Base-by-base conservation (phyloP, 768 basidiomycete species). In the Naganishia onofrii region DNA sequence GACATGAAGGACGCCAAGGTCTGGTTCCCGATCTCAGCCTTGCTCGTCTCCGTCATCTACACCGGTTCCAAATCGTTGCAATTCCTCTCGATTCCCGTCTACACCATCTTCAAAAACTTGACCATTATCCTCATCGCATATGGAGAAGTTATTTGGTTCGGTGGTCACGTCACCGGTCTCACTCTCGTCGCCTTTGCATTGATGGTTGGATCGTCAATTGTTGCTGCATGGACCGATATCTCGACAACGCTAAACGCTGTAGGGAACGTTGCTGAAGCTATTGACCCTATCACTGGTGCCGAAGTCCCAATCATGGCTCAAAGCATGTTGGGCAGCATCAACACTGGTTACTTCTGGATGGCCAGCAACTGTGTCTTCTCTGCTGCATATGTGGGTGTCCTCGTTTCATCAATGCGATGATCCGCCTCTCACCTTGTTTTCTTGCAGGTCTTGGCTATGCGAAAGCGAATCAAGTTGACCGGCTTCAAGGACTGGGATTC, bases 61-160 rank as follows among this genome's bases (percentile, higher is more conserved):
- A 97, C 96, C 0, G 96, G 96, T 3, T 93, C 92, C 28, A 99
- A 99, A 82, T 92, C 91, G 79, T 84, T 99, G 93, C 96, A 98
- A 94, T 92, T 88, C 82, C 85, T 99, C 58, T 91, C 88, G 73
- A 98, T 99, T 81, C 96, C 96, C 0, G 88, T 97, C 31, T 99
- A 97, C 82, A 98, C 96, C 0, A 98, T 99, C 73, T 98, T 98
- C 87, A 99, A 99, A 82, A 99, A 99, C 80, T 78, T 98, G 76
- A 97, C 96, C n/a, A 99, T 98, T 76, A 98, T 99, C 74, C 86
- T 99, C 32, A 98, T 98, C 77, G 94, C 96, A 9, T 96, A 99
- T 78, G 96, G 96, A 46, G 96, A 98, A 83, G 90, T 96, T 8
- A 81, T 97, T 69, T 97, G 94, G 93, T 98, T 98, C 76, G 92